phyloP scores from a whole-genome alignment of 306 rosid genomes.

The Albizia julibrissin region DNA sequence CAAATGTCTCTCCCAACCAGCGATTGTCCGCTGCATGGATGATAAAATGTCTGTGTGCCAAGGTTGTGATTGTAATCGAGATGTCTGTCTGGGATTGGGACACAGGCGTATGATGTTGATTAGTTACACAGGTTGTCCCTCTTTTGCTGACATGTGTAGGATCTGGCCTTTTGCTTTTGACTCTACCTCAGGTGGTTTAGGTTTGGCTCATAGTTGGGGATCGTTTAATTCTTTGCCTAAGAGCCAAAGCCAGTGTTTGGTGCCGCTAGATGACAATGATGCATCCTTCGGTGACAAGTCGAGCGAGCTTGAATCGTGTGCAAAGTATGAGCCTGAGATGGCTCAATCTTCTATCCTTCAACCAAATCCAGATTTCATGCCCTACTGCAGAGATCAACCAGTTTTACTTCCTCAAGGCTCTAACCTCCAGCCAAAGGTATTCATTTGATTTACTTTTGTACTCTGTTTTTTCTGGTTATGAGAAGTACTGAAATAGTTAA shows the following conservation, averaged over 20 bases:
- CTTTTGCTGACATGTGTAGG: conserved; percentile 49
- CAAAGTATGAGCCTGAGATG: conserved; percentile 52
- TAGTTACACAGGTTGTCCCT: conserved; percentile 66
- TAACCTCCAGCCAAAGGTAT: conserved; percentile 57
- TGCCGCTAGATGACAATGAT: conserved; percentile 35
- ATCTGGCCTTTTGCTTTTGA: conserved; percentile 56
- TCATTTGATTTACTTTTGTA: conserved; percentile 35
- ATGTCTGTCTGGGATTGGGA: conserved; percentile 44
- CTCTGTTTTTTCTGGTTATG: conserved; percentile 21
- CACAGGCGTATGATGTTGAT: conserved; percentile 39
- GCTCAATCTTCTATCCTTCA: conserved; percentile 36
- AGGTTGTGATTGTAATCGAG: conserved; percentile 56
- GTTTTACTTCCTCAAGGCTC: conserved; percentile 50
- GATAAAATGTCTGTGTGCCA: conserved; percentile 56
- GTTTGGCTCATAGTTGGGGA: conserved; percentile 37
- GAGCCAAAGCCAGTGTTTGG: conserved; percentile 36
- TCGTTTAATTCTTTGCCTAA: conserved; percentile 32
- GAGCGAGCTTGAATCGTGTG: conserved; percentile 38
- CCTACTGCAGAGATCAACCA: conserved; percentile 44
- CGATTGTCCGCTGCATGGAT: conserved; percentile 57
- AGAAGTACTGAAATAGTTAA: background rate
- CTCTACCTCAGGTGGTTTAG: conserved; percentile 9
- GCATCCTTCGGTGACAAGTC: conserved; percentile 34
- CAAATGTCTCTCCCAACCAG: conserved; percentile 59
- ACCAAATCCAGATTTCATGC: conserved; percentile 37